Conservation (phyloP, 2,329 filamentous ascomycete species). For the Calcarisporium arbuscula region DNA sequence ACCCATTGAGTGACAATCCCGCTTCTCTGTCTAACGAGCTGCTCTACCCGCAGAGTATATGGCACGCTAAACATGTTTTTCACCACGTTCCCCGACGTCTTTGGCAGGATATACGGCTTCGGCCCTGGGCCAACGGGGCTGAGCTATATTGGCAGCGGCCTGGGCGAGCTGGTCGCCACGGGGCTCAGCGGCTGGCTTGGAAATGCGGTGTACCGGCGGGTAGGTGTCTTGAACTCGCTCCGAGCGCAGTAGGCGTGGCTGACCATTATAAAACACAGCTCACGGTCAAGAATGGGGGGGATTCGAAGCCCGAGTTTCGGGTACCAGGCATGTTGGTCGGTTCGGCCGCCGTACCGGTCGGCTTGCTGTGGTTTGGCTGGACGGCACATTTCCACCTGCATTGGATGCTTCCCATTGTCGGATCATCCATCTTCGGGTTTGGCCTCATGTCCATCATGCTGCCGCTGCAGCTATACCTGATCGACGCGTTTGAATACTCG, state of each 20-base stretch:
- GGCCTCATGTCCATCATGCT: slow-evolving; percentile 4
- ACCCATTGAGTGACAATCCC: background rate
- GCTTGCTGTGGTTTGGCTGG: slow-evolving; percentile 19
- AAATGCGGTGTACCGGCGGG: slow-evolving; percentile 4
- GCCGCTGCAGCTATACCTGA: slow-evolving; percentile 4
- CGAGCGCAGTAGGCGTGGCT: background rate
- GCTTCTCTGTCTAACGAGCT: no score
- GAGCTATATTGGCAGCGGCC: slow-evolving; percentile 8
- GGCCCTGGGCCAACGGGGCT: slow-evolving; percentile 2
- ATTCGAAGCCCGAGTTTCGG: slow-evolving; percentile 25
- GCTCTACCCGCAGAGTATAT: slow-evolving; percentile 24
- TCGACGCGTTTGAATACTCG: slow-evolving; percentile 1
- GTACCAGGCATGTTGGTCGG: slow-evolving; percentile 39
- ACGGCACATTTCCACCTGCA: slow-evolving; percentile 13
- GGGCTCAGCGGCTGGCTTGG: slow-evolving; percentile 4
- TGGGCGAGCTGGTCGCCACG: slow-evolving; percentile 4
- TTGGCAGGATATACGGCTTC: slow-evolving; percentile 14
- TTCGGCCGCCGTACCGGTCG: slow-evolving; percentile 38
- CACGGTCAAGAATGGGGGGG: slow-evolving; percentile 20
- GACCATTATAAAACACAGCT: no score
- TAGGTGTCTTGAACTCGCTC: slow-evolving; percentile 1
- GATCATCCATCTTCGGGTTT: slow-evolving; percentile 27
- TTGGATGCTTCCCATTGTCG: slow-evolving; percentile 22
- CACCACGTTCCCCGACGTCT: slow-evolving; percentile 48
- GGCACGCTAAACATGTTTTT: slow-evolving; percentile 47